Percentiles rank a stretch among this genome's conserved stretches.
phyloP scores from a whole-genome alignment of 2,329 filamentous ascomycete genomes.

The Nothophaeocryptopus gaeumannii region DNA sequence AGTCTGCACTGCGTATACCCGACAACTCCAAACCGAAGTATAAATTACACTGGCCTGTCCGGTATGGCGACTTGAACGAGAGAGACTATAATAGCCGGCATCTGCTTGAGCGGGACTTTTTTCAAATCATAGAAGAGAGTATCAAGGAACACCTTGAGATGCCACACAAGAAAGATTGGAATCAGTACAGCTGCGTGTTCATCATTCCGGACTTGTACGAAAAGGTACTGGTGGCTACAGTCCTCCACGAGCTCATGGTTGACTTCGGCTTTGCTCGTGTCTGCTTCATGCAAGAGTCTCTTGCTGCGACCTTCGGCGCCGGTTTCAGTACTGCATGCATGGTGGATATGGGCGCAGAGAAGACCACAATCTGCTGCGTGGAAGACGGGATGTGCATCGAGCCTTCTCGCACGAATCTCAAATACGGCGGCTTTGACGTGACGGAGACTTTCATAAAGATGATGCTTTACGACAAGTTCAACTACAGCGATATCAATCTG shows the following conservation, averaged over 20 bases:
- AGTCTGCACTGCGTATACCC: slow-evolving; percentile 78
- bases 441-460: slow-evolving; percentile 95
- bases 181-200: slow-evolving; percentile 92
- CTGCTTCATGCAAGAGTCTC: slow-evolving; percentile 93
- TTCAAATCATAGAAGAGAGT: slow-evolving; percentile 79
- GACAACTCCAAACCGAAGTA: slow-evolving; percentile 87
- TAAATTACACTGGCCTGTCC: slow-evolving; percentile 89
- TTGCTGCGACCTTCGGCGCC: slow-evolving; percentile 91
- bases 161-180: slow-evolving; percentile 74
- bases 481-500: slow-evolving; percentile 91
- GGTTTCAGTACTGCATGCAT: slow-evolving; percentile 93
- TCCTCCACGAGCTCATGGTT: slow-evolving; percentile 79
- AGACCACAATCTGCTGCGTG: slow-evolving; percentile 94
- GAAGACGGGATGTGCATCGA: slow-evolving; percentile 95
- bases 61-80: slow-evolving; percentile 84
- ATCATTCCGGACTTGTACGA: slow-evolving; percentile 97
- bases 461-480: slow-evolving; percentile 95
- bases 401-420: slow-evolving; percentile 91
- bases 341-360: slow-evolving; percentile 93
- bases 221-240: slow-evolving; percentile 81
- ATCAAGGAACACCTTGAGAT: slow-evolving; percentile 82
- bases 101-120: slow-evolving; percentile 80
- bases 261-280: slow-evolving; percentile 88
- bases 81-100: slow-evolving; percentile 78
- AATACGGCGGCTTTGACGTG: slow-evolving; percentile 88